Evolutionary conservation across 805 yeast species (phyloP), one percentile per base, ranked within the genome.

Genomic region (Pichia thaimueangensis): DNA sequence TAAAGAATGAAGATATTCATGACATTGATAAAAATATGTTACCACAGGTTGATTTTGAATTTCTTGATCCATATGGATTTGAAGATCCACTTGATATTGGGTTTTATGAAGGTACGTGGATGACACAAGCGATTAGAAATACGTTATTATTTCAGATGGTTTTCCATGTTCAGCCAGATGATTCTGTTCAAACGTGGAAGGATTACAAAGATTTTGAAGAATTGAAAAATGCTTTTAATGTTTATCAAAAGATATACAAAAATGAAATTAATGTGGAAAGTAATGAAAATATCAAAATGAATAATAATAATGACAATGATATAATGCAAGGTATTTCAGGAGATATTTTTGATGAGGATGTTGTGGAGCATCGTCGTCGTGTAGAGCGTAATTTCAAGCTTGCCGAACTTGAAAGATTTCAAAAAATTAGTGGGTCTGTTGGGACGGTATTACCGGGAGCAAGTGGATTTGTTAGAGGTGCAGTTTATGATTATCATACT

Each of bases 161-260:
- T 1, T 93, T 93, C 72, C 89, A 89, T 50, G 79, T 86, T 48
- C 98, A 94, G 58, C 99, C 99, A 0, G 98, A 93, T 62, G 87
- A 91, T 59, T 70, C 77, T 6, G 97, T 91, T n/a, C 71, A 71
- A 20, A 74, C 88, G 0, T 93, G 99, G 99, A 74, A 74, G 43
- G 95, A 87, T 43, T 93, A 87, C 60, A 89, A 86, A 58, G 78
- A 73, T 22, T 83, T 70, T 58, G 71, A 78, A 45, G 77, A 74
- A 46, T 62, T 83, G 51, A 70, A 69, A 38, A 67, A 71, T 16
- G 87, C 83, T 0, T 86, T 86, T 56, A 45, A 48, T 33, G 11
- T 42, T 5, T 54, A 55, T 42, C 63, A 61, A 25, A 45, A 50
- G 21, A 28, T 41, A 9, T 19, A 33, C 6, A 37, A 54, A 24